These are phyloP conservation scores for Chaetomium sp. DNA, from an alignment of 2,329 filamentous ascomycete species.

Conservation along the genomic window DNA sequence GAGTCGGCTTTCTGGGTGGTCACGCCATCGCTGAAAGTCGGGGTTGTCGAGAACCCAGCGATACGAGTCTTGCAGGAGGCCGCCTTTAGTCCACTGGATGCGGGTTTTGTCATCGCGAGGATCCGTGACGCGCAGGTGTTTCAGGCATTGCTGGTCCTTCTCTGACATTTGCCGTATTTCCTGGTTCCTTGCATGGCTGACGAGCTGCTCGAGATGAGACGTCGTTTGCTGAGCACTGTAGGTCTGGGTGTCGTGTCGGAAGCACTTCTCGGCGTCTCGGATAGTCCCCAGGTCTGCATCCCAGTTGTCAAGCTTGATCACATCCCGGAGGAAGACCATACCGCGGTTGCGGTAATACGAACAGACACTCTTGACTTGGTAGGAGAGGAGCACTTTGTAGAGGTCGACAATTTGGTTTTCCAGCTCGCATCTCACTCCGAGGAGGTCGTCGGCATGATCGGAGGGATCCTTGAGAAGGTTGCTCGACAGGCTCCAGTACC, in stretches of 20 bases:
- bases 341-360: slow-evolving; percentile 29
- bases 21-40: slow-evolving; percentile 22
- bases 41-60: slow-evolving; percentile 28
- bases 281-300: slow-evolving; percentile 26
- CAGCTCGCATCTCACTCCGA: not conserved
- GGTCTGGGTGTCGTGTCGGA: slow-evolving; percentile 10
- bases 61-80: slow-evolving; percentile 29
- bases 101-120: slow-evolving; percentile 29
- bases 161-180: slow-evolving; percentile 2
- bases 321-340: slow-evolving; percentile 26
- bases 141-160: not conserved
- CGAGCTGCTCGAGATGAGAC: slow-evolving; percentile 8
- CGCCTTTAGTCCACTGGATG: slow-evolving; percentile 32
- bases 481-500: slow-evolving; percentile 31
- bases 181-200: not conserved
- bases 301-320: slow-evolving; percentile 33
- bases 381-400: slow-evolving; percentile 34
- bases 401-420: slow-evolving; percentile 27
- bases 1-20: not conserved
- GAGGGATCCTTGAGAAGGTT: slow-evolving; percentile 25
- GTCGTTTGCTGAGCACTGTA: slow-evolving; percentile 6
- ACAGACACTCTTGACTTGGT: slow-evolving; percentile 36
- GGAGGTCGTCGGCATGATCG: slow-evolving; percentile 15
- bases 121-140: slow-evolving; percentile 21
- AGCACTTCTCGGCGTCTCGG: slow-evolving; percentile 23